Conservation (phyloP, 768 basidiomycete genomes). For the Suillus clintonianus region DNA sequence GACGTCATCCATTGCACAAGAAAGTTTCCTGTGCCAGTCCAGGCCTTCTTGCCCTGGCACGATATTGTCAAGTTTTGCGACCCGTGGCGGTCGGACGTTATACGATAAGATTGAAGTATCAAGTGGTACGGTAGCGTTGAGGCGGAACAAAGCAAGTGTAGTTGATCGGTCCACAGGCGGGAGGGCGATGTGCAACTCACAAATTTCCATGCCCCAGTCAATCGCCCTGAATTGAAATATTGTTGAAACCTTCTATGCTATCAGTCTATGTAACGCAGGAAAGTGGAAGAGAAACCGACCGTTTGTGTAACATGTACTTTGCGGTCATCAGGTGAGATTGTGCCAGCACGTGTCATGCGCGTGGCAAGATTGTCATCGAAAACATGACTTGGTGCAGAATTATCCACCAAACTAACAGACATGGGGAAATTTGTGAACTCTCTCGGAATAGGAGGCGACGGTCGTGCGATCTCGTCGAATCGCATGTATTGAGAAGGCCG, state of each 20-base stretch:
- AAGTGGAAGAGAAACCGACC: not conserved
- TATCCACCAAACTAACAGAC: not conserved
- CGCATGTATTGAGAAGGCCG: not conserved
- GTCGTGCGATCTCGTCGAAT: not conserved
- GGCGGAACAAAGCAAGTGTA: not conserved
- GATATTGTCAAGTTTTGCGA: not conserved
- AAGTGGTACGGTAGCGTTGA: not conserved
- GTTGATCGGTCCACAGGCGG: not conserved
- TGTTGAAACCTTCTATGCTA: not conserved
- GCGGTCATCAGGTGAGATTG: not conserved
- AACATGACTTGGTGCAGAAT: not conserved
- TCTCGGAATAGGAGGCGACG: not conserved
- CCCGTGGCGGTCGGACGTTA: not conserved
- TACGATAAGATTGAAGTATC: not conserved
- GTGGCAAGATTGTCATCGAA: not conserved
- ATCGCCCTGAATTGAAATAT: constrained; percentile 1
- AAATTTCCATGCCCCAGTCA: not conserved
- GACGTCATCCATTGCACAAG: not conserved
- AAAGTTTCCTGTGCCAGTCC: not conserved
- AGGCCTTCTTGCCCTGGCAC: not conserved
- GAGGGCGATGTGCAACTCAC: not conserved
- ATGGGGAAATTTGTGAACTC: not conserved
- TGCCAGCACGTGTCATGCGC: not conserved
- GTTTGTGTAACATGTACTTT: not conserved
- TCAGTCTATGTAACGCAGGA: not conserved